These are phyloP conservation scores for Neurospora sp. DNA, from an alignment of 495 filamentous ascomycete species.

Conservation along the genomic window DNA sequence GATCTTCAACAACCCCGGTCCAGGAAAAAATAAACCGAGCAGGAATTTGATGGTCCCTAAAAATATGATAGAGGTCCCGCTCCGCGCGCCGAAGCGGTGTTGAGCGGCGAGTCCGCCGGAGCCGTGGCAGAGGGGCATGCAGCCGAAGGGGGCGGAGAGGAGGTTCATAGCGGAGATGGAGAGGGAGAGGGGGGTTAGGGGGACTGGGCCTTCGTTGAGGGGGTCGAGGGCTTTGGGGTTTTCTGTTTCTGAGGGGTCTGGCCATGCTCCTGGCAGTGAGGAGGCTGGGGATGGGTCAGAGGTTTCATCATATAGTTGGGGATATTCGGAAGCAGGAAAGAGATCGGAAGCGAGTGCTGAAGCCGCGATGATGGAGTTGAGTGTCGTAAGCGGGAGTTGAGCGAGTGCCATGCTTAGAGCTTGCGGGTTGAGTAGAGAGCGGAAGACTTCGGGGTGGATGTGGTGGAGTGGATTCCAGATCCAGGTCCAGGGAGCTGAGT, in stretches of 20 bases:
- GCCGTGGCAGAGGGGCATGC: constrained; percentile 93
- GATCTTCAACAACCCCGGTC: constrained; percentile 51
- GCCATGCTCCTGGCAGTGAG: no score
- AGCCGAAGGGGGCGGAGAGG: constrained; percentile 77
- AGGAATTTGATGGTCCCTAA: constrained; percentile 68
- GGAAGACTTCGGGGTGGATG: constrained; percentile 40
- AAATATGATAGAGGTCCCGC: constrained; percentile 70
- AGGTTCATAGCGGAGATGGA: constrained; percentile 80
- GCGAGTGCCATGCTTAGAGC: constrained; percentile 54
- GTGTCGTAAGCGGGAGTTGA: constrained; percentile 78
- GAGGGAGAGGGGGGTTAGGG: constrained; percentile 62
- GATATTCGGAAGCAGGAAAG: constrained; percentile 38
- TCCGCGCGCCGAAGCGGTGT: constrained; percentile 81
- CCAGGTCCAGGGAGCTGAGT: not conserved
- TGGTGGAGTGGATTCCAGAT: constrained; percentile 7
- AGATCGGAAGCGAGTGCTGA: constrained; percentile 64
- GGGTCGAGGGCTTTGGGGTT: no score
- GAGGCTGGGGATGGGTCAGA: no score
- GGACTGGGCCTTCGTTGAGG: constrained; percentile 33
- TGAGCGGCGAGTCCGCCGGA: constrained; percentile 85
- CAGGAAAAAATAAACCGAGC: constrained; percentile 63
- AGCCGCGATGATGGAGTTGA: constrained; percentile 87
- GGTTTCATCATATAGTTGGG: not conserved
- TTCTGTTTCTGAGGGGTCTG: no score
- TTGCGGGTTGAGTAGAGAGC: constrained; percentile 43